Percentiles rank a stretch among this genome's conserved stretches.
phyloP scores from a whole-genome alignment of 495 filamentous ascomycete genomes.

The Annulohypoxylon stygium region DNA sequence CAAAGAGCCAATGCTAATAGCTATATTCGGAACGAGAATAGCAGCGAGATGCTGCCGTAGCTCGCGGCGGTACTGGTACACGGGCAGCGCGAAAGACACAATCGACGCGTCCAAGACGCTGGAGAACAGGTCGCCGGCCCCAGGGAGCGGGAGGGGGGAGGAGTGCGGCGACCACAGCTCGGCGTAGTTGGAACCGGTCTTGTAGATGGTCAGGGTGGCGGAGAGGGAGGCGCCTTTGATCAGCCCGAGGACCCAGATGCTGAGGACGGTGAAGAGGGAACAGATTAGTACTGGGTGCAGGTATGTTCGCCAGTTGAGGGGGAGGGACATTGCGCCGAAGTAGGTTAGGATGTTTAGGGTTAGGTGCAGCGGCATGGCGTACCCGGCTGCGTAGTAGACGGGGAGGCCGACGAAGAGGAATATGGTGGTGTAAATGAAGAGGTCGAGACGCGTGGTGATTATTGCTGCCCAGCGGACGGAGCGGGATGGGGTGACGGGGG shows the following conservation, averaged over 20 bases:
- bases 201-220: constrained; percentile 56
- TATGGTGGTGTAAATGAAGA: constrained; percentile 54
- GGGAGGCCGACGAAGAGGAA: constrained; percentile 65
- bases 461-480: constrained; percentile 60
- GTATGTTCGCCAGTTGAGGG: constrained; percentile 56
- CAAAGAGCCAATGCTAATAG: constrained; percentile 60
- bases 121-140: constrained; percentile 65
- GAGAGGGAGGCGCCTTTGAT: constrained; percentile 49
- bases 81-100: constrained; percentile 66
- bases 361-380: constrained; percentile 68
- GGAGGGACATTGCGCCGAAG: constrained; percentile 61
- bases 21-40: constrained; percentile 63
- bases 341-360: constrained; percentile 63
- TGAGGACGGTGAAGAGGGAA: constrained; percentile 59
- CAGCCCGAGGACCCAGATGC: constrained; percentile 62
- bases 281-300: constrained; percentile 67
- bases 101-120: constrained; percentile 65
- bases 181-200: constrained; percentile 61
- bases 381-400: constrained; percentile 62
- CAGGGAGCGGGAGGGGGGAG: constrained; percentile 49
- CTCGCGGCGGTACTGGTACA: constrained; percentile 66
- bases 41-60: constrained; percentile 61
- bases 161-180: constrained; percentile 56
- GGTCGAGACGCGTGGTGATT: constrained; percentile 58
- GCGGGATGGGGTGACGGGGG: constrained; percentile 57